Conservation (phyloP, 1,284 basidiomycete genomes). For the Termitomyces sp. region DNA sequence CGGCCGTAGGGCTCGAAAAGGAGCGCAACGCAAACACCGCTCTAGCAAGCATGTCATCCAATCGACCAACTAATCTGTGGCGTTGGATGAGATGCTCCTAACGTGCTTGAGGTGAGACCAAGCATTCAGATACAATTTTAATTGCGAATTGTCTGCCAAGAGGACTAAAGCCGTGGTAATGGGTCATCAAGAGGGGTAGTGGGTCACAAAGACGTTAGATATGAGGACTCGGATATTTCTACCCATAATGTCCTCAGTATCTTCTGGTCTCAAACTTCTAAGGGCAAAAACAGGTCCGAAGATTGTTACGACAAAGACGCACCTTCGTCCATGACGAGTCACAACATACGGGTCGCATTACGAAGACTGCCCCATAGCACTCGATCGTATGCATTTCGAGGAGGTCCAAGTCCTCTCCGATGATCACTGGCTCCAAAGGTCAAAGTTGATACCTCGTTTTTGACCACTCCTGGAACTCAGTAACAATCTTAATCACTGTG, state of each 20-base stretch:
- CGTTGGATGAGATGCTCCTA: too few relatives aligned
- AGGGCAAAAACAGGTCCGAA: not conserved
- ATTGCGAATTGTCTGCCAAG: not conserved
- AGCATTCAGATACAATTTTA: not conserved
- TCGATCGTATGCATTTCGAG: not conserved
- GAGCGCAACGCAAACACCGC: not conserved
- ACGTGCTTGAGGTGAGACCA: not conserved
- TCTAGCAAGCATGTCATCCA: not conserved
- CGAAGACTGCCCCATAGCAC: not conserved
- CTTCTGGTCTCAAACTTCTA: not conserved
- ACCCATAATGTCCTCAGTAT: not conserved
- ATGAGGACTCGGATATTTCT: not conserved
- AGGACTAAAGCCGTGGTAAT: too few relatives aligned
- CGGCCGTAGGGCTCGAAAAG: too few relatives aligned
- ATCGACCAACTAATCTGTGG: too few relatives aligned
- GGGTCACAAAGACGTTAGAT: not conserved
- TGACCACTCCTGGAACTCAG: too few relatives aligned
- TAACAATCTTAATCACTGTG: too few relatives aligned
- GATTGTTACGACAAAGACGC: too few relatives aligned
- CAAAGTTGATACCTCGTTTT: too few relatives aligned
- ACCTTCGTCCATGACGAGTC: not conserved
- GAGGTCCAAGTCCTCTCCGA: not conserved
- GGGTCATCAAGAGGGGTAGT: not conserved
- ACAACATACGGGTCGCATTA: not conserved
- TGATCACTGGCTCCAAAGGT: not conserved